These are phyloP conservation scores for Lithospermum erythrorhizon DNA, from an alignment of 257 asterid species.

Conservation along the genomic window DNA sequence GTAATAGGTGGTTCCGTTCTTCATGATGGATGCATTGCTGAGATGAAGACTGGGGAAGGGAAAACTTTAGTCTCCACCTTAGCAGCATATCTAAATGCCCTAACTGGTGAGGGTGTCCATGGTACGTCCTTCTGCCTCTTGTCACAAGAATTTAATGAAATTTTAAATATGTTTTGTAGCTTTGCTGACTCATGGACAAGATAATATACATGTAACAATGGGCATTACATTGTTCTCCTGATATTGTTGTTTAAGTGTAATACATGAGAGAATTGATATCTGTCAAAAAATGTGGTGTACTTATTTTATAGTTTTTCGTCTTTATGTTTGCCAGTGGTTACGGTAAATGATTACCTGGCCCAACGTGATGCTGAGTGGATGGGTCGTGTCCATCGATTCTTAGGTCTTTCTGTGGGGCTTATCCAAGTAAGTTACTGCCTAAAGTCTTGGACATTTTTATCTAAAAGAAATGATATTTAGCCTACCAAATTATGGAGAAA, in stretches of 20 bases:
- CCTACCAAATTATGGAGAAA: not conserved
- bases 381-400: slow-evolving; percentile 97
- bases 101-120: slow-evolving; percentile 90
- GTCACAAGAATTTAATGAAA: not conserved
- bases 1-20: slow-evolving; percentile 96
- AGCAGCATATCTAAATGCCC: slow-evolving; percentile 97
- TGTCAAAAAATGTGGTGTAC: not conserved
- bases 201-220: too few relatives aligned
- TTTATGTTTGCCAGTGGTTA: slow-evolving; percentile 59
- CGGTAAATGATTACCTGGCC: slow-evolving; percentile 95
- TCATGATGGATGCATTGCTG: slow-evolving; percentile 98
- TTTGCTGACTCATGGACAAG: too few relatives aligned
- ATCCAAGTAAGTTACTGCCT: slow-evolving; percentile 52
- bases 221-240: too few relatives aligned
- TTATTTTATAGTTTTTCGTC: slow-evolving; percentile 7
- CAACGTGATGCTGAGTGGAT: slow-evolving; percentile 99
- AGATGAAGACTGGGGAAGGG: slow-evolving; percentile 99
- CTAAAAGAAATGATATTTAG: too few relatives aligned
- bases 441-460: not conserved
- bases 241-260: not conserved
- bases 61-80: slow-evolving; percentile 95
- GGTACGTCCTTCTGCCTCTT: slow-evolving; percentile 34
- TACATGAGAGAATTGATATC: not conserved
- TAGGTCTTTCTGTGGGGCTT: slow-evolving; percentile 98
- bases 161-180: not conserved